These are phyloP conservation scores for Pleurotus platypus DNA, from an alignment of 768 basidiomycete species.

Conservation along the genomic window DNA sequence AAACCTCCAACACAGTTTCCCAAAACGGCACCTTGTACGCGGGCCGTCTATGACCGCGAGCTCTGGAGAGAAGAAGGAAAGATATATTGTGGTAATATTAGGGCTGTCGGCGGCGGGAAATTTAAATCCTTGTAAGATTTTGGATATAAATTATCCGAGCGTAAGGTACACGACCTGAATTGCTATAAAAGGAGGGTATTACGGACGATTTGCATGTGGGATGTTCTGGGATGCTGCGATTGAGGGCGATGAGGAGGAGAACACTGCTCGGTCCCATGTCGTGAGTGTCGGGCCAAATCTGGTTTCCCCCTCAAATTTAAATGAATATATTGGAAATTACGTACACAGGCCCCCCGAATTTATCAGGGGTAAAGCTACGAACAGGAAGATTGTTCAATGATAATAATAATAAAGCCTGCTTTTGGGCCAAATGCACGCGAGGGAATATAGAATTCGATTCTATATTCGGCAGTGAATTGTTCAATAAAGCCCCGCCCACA, in stretches of 20 bases:
- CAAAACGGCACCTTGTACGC: too few relatives aligned
- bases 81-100: slow-evolving; percentile 9
- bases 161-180: slow-evolving; percentile 18
- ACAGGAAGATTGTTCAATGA: slow-evolving; percentile 47
- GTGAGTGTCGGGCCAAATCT: slow-evolving; percentile 24
- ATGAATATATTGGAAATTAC: slow-evolving; percentile 42
- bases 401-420: slow-evolving; percentile 57
- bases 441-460: slow-evolving; percentile 48
- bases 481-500: slow-evolving; percentile 73
- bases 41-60: too few relatives aligned
- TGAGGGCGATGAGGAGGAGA: background rate
- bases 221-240: background rate
- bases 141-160: slow-evolving; percentile 19
- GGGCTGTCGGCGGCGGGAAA: slow-evolving; percentile 24
- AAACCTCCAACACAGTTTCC: background rate
- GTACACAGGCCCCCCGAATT: slow-evolving; percentile 57
- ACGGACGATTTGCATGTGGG: too few relatives aligned
- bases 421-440: slow-evolving; percentile 62
- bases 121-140: slow-evolving; percentile 21
- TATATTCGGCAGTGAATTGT: slow-evolving; percentile 69
- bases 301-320: slow-evolving; percentile 24
- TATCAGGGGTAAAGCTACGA: slow-evolving; percentile 52
- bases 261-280: background rate
- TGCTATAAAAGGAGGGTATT: too few relatives aligned
- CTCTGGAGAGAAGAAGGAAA: background rate